These are phyloP conservation scores for Nicotiana undulata DNA, from an alignment of 257 asterid species.

Conservation along the genomic window DNA sequence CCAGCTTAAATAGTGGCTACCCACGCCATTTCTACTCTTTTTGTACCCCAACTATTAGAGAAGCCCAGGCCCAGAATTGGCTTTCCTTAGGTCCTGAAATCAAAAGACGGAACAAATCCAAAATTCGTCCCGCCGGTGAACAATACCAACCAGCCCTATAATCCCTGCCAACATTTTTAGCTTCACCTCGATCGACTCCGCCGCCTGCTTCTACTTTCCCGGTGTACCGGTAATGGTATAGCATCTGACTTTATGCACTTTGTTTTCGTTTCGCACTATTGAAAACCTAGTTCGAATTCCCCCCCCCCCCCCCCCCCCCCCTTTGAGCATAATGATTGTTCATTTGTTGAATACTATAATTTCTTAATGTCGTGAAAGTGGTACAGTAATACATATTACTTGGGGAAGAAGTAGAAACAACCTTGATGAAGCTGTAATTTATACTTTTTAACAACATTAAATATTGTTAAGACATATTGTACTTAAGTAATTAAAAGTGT, in stretches of 20 bases:
- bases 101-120: not conserved
- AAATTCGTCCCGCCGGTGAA: not conserved
- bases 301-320: too few species aligned
- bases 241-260: not conserved
- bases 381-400: not conserved
- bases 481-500: too few species aligned
- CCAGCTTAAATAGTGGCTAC: too few species aligned
- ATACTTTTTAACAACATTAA: too few species aligned
- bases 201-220: not conserved
- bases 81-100: not conserved
- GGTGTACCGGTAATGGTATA: not conserved
- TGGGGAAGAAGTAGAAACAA: not conserved
- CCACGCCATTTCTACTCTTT: too few species aligned
- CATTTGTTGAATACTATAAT: not conserved
- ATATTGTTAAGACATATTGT: too few species aligned
- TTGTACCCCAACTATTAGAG: not conserved
- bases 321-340: not conserved
- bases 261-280: not conserved
- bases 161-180: not conserved
- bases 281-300: not conserved
- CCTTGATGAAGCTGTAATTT: not conserved
- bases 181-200: not conserved
- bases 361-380: not conserved
- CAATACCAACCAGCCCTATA: not conserved
- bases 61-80: not conserved